phyloP scores from a whole-genome alignment of 2,329 filamentous ascomycete genomes.

The Fusarium chuoi region DNA sequence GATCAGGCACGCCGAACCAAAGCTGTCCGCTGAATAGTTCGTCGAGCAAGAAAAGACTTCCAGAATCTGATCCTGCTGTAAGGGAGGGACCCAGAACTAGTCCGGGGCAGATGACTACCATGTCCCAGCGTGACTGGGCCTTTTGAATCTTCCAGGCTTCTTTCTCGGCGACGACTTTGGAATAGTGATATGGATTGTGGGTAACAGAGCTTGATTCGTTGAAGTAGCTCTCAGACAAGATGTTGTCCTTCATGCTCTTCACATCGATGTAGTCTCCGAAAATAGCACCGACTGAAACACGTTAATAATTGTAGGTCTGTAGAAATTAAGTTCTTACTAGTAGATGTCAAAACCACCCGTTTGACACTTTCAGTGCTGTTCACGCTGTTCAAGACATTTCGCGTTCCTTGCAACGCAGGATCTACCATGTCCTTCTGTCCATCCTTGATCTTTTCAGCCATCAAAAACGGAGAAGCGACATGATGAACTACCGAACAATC shows the following conservation, averaged over 20 bases:
- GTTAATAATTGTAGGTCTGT: not conserved
- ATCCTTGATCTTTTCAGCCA: not conserved
- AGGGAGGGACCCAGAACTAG: not conserved
- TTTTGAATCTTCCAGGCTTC: not conserved
- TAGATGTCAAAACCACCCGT: not conserved
- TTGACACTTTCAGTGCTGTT: not conserved
- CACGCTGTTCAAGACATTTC: not conserved
- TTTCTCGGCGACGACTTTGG: not conserved
- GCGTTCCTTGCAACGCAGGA: not conserved
- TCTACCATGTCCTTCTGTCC: not conserved
- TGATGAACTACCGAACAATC: not conserved
- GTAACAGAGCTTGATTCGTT: not conserved
- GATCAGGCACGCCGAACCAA: not conserved
- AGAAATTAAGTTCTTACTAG: not conserved
- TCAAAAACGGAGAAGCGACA: not conserved
- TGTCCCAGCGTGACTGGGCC: not conserved
- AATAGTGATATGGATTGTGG: conserved; percentile 3
- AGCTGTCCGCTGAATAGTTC: not conserved
- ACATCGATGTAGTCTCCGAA: not conserved
- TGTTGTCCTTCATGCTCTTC: not conserved
- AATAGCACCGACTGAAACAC: not conserved
- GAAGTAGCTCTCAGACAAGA: not conserved
- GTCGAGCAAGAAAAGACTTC: not conserved
- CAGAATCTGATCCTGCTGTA: not conserved
- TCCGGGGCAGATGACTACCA: not conserved